Evolutionary conservation across 495 filamentous ascomycete genomes (phyloP).

Genomic region (Barbatosphaeria neglecta): DNA sequence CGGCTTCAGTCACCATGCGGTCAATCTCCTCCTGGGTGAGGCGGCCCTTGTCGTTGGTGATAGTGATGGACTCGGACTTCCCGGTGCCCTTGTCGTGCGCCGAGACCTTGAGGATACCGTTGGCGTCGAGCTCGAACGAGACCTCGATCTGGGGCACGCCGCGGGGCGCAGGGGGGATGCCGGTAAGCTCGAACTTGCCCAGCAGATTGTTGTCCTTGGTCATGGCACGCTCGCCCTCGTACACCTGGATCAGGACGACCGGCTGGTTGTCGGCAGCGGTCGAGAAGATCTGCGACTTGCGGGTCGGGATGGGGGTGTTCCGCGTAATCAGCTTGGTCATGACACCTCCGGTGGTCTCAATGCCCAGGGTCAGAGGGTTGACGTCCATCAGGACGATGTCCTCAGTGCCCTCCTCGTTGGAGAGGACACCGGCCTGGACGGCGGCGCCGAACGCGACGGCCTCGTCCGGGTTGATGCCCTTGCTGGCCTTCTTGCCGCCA

Average conservation of each 20-base stretch:
- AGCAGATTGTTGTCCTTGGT: slow-evolving; percentile 95
- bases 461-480: slow-evolving; percentile 98
- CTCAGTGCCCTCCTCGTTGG: slow-evolving; percentile 68
- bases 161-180: slow-evolving; percentile 87
- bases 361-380: slow-evolving; percentile 95
- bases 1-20: slow-evolving; percentile 93
- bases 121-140: slow-evolving; percentile 94
- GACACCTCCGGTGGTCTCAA: slow-evolving; percentile 95
- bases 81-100: slow-evolving; percentile 95
- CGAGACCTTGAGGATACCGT: slow-evolving; percentile 93
- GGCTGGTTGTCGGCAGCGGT: slow-evolving; percentile 98
- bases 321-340: slow-evolving; percentile 97
- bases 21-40: slow-evolving; percentile 94
- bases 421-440: slow-evolving; percentile 92
- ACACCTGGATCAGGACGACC: slow-evolving; percentile 94
- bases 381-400: slow-evolving; percentile 92
- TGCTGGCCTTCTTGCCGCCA: slow-evolving; percentile 84
- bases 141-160: slow-evolving; percentile 98
- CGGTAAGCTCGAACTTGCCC: slow-evolving; percentile 95
- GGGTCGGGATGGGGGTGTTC: slow-evolving; percentile 90
- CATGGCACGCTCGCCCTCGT: slow-evolving; percentile 90
- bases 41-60: slow-evolving; percentile 97
- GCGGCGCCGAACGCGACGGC: slow-evolving; percentile 95
- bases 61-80: slow-evolving; percentile 91
- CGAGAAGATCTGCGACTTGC: slow-evolving; percentile 96